Evolutionary conservation across 176 grass and related monocot species (phyloP).

Genomic region (Oryza glumipatula): DNA sequence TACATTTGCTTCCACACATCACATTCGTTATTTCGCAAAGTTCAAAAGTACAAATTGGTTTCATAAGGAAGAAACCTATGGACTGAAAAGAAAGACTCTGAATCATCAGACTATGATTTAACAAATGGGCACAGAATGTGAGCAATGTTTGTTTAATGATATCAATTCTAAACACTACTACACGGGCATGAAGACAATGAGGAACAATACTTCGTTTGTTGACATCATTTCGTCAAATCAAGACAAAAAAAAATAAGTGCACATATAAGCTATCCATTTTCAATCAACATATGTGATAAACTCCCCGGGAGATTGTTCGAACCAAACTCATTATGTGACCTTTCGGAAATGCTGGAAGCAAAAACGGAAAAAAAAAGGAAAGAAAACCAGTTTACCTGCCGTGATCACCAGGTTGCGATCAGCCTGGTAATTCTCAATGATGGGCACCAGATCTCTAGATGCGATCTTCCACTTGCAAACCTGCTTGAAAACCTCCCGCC

Average conservation of each 20-base stretch:
- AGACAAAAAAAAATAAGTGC: neutral
- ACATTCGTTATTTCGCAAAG: neutral
- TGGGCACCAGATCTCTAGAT: conserved; percentile 75
- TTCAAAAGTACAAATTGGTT: neutral
- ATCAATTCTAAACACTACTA: neutral
- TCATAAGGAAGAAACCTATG: neutral
- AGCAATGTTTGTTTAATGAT: conserved; percentile 5
- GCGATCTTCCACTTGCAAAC: conserved; percentile 88
- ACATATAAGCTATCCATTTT: no score
- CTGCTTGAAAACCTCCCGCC: conserved; percentile 83
- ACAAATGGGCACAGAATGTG: neutral
- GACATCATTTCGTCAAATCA: neutral
- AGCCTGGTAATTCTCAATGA: conserved; percentile 77
- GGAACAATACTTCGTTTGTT: neutral
- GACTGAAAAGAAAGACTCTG: neutral
- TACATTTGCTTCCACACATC: neutral
- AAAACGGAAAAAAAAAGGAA: neutral
- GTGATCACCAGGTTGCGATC: conserved; percentile 76
- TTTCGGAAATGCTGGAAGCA: neutral
- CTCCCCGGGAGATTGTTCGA: neutral
- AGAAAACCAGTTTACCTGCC: conserved; percentile 44
- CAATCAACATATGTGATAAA: no score
- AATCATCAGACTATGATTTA: neutral
- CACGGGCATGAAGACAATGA: neutral
- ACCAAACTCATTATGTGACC: neutral